Conservation (phyloP, 2,329 filamentous ascomycete genomes). For the Epichloe sibirici region DNA sequence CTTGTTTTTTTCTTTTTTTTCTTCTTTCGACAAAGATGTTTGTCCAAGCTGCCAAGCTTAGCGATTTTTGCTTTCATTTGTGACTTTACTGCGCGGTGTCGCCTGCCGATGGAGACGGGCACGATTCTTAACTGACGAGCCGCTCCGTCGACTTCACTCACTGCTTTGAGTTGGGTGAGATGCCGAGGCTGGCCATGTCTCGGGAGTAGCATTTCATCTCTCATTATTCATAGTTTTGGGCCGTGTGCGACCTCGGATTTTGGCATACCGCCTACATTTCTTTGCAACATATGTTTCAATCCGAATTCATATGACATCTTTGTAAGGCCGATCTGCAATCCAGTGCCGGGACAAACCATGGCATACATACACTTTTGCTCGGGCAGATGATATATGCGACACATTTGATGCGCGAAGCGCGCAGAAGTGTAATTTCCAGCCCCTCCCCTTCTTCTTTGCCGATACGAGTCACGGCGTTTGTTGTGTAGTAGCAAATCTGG, state of each 20-base stretch:
- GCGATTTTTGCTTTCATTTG: conserved; percentile 5
- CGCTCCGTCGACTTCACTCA: neutral
- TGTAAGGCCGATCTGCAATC: neutral
- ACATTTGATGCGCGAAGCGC: neutral
- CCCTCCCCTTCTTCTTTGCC: neutral
- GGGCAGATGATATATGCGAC: neutral
- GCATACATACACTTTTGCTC: neutral
- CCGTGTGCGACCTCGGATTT: neutral
- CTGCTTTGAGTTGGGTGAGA: neutral
- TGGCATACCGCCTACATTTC: neutral
- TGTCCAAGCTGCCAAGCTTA: conserved; percentile 2
- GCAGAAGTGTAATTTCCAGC: neutral
- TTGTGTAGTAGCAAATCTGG: neutral
- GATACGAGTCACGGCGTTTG: neutral
- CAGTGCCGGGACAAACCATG: neutral
- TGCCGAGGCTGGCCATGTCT: neutral
- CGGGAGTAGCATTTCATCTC: neutral
- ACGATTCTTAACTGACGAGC: neutral
- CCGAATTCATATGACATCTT: no score
- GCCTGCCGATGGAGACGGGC: neutral
- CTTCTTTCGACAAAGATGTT: neutral
- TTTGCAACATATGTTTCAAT: neutral
- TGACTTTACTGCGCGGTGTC: neutral
- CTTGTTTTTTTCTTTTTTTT: neutral
- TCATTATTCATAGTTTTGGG: neutral